These are phyloP conservation scores for Lanmaoa rubissima DNA, from an alignment of 768 basidiomycete genomes.

Conservation along the genomic window DNA sequence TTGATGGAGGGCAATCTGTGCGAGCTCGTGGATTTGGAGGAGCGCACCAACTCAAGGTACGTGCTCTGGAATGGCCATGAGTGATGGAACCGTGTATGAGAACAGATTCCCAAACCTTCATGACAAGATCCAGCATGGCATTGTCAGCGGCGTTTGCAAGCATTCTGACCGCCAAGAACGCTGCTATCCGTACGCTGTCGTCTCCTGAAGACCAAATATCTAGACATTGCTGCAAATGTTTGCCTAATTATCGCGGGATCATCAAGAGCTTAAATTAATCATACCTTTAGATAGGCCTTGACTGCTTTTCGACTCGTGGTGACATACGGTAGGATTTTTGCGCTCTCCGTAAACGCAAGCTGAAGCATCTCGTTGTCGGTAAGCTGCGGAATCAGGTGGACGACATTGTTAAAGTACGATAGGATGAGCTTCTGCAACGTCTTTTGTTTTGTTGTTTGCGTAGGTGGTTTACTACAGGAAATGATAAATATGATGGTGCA, in stretches of 20 bases:
- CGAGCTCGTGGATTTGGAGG: conserved; percentile 78
- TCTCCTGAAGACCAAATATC: conserved; percentile 80
- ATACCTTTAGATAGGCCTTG: conserved; percentile 85
- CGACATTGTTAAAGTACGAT: conserved; percentile 86
- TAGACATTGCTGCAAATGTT: conserved; percentile 61
- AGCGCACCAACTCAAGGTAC: conserved; percentile 85
- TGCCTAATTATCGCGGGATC: background rate
- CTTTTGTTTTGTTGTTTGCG: conserved; percentile 79
- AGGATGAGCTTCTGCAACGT: conserved; percentile 83
- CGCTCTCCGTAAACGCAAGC: conserved; percentile 77
- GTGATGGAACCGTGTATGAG: background rate
- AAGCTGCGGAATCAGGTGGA: conserved; percentile 76
- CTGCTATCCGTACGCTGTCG: conserved; percentile 79
- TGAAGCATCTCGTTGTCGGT: conserved; percentile 63
- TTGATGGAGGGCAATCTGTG: conserved; percentile 91
- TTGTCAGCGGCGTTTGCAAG: conserved; percentile 77
- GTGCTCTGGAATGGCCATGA: conserved; percentile 53
- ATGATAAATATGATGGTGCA: background rate
- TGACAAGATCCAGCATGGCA: conserved; percentile 76
- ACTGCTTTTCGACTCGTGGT: conserved; percentile 80
- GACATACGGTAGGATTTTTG: conserved; percentile 88
- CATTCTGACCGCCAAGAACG: conserved; percentile 81
- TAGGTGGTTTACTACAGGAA: conserved; percentile 74
- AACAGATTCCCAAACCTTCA: conserved; percentile 57
- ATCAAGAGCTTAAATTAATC: background rate